A percentile compares a stretch with the other conserved stretches of the same genome.
phyloP scores from a whole-genome alignment of 306 rosid genomes.

The Macrotyloma uniflorum region DNA sequence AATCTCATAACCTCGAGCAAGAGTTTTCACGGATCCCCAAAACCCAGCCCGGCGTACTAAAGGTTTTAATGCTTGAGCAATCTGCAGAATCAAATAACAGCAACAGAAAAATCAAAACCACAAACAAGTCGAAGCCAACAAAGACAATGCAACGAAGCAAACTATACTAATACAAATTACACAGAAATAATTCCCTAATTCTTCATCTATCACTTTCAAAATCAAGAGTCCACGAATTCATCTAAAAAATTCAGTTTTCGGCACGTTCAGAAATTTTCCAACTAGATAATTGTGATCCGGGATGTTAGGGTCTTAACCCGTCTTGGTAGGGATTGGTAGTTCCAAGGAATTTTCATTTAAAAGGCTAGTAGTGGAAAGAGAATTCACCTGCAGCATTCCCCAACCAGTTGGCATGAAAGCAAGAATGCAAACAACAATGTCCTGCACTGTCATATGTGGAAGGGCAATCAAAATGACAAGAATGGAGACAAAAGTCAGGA shows the following conservation, averaged over 20 bases:
- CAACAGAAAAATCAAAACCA: not conserved
- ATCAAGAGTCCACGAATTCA: not conserved
- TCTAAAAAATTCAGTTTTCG: not conserved
- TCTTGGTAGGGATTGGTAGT: not conserved
- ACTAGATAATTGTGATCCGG: conserved; percentile 12
- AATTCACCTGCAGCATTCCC: conserved; percentile 84
- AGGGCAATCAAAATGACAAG: conserved; percentile 90
- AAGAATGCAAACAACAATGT: conserved; percentile 65
- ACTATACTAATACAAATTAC: not conserved
- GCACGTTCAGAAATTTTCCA: not conserved
- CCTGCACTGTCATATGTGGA: conserved; percentile 86
- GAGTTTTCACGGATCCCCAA: conserved; percentile 58
- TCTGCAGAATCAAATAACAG: conserved; percentile 34
- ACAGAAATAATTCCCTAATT: not conserved
- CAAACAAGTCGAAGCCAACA: conserved; percentile 4
- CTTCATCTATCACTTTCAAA: conserved; percentile 6
- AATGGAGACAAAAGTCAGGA: conserved; percentile 84
- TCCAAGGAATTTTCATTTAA: not conserved
- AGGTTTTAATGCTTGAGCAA: conserved; percentile 52
- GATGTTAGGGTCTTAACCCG: not conserved
- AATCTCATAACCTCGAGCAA: conserved; percentile 58
- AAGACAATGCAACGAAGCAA: not conserved
- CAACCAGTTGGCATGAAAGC: conserved; percentile 65
- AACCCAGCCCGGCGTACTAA: conserved; percentile 47
- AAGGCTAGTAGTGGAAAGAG: not conserved